Conservation (phyloP, 2,329 filamentous ascomycete genomes). For the Aspergillus viridinutans region DNA sequence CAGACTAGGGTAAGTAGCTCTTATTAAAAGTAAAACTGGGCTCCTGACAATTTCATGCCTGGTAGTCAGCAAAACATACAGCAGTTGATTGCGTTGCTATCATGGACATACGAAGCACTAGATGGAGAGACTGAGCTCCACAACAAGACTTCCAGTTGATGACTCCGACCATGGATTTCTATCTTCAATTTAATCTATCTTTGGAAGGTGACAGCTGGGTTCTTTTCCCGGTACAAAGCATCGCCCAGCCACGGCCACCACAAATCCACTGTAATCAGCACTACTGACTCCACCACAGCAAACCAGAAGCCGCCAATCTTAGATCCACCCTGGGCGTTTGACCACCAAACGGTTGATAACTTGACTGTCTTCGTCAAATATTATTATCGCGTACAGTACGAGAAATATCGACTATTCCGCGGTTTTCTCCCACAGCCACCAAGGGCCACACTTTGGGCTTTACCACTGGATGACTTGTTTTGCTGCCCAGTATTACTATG, state of each 20-base stretch:
- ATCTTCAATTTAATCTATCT: neutral
- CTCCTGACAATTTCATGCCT: neutral
- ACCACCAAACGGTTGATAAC: neutral
- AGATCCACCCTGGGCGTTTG: neutral
- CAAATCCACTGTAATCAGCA: conserved; percentile 1
- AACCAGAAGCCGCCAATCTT: no score
- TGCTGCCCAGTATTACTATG: no score
- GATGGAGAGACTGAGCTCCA: neutral
- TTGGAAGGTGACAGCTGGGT: conserved; percentile 13
- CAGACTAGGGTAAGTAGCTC: neutral
- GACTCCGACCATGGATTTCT: neutral
- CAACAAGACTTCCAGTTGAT: neutral
- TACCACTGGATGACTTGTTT: conserved; percentile 11
- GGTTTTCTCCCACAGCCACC: conserved; percentile 13
- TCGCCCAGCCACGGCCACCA: neutral
- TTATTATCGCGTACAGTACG: conserved; percentile 4
- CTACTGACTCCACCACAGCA: neutral
- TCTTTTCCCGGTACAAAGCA: conserved; percentile 1
- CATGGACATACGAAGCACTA: neutral
- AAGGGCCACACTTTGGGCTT: conserved; percentile 12
- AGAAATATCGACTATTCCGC: conserved; percentile 12
- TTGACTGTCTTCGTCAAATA: no score
- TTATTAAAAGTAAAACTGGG: neutral
- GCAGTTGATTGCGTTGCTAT: neutral
- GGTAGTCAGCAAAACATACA: neutral